A percentile compares a stretch with the other conserved stretches of the same genome.
Conservation (phyloP, 129 eudicot genomes). For the Escallonia rubra region DNA sequence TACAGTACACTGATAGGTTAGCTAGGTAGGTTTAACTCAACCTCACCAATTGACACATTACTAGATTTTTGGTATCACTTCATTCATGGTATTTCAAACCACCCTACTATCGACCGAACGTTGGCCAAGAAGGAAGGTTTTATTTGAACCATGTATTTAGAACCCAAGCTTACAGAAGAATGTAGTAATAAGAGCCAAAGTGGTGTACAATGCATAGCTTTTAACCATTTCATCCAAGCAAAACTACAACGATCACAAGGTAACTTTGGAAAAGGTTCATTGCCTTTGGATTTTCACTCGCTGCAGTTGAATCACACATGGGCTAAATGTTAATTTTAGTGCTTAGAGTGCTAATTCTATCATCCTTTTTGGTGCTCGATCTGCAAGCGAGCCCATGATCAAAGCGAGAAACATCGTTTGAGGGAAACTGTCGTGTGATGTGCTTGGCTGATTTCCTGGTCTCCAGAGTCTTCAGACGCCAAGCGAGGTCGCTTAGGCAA, state of each 20-base stretch:
- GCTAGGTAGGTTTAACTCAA: constrained; percentile 11
- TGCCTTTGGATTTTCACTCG: no score
- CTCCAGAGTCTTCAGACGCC: background rate
- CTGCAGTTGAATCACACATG: no score
- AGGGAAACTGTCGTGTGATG: background rate
- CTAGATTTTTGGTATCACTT: constrained; percentile 10
- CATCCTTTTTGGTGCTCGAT: no score
- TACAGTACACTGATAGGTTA: background rate
- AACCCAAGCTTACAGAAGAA: background rate
- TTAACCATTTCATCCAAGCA: background rate
- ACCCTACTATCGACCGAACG: background rate
- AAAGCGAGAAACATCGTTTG: background rate
- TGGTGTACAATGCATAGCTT: no score
- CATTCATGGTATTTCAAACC: background rate
- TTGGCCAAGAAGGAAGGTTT: background rate
- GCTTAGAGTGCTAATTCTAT: no score
- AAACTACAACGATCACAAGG: background rate
- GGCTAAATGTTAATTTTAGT: no score
- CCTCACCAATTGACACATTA: constrained; percentile 2
- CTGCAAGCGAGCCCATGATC: background rate
- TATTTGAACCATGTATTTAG: background rate
- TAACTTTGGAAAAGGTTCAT: background rate
- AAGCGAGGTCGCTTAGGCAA: background rate
- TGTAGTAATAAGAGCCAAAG: no score
- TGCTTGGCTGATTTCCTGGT: background rate